Base-by-base conservation (phyloP, 2,329 filamentous ascomycete genomes). In the Pseudocercospora vitis region DNA sequence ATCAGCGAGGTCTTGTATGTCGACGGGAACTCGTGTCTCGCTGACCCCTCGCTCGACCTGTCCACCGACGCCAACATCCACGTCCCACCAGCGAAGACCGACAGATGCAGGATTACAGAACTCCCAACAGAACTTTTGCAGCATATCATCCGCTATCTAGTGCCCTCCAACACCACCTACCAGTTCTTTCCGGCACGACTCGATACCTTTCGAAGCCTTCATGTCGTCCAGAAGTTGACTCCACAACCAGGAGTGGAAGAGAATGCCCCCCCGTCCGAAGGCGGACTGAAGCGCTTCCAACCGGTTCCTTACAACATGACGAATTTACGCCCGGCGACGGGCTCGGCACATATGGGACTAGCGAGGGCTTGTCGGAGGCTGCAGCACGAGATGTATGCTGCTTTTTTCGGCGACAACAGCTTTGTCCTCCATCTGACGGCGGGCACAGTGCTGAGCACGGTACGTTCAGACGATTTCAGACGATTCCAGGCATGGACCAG, bases 401-500 rank as follows among this genome's bases (percentile, higher is more conserved):
- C 28, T 1, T 46, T 54, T 16, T 54, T 33, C 37, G 14, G 24
- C 7, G 26, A 37, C 19, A 54, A 54, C 46, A 19, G 16, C 19
- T 54, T 54, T 37, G 35, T 54, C 14, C 48, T 54, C n/a, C 35
- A 54, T 24, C 21, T 54, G n/a, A 45, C 35, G 1, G 14, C 35
- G n/a, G 16, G 29, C 21, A 35, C 52, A 12, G 46, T 50, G 4
- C 19, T 45, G n/a, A 49, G 21, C 16, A 11, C n/a, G 7, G 32
- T 54, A 9, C 37, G 32, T 12, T 45, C 39, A 5, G 12, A 14
- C 23, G 37, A 45, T 11, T 49, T 50, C 28, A 35, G 26, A 8
- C 12, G n/a, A n/a, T 46, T 50, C 16, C 35, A 39, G 19, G 39
- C 35, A 16, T 55, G 53, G 53, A 32, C 24, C 8, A 31, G 53